These are phyloP conservation scores for Claviceps monticola DNA, from an alignment of 2,329 filamentous ascomycete species.

Conservation along the genomic window DNA sequence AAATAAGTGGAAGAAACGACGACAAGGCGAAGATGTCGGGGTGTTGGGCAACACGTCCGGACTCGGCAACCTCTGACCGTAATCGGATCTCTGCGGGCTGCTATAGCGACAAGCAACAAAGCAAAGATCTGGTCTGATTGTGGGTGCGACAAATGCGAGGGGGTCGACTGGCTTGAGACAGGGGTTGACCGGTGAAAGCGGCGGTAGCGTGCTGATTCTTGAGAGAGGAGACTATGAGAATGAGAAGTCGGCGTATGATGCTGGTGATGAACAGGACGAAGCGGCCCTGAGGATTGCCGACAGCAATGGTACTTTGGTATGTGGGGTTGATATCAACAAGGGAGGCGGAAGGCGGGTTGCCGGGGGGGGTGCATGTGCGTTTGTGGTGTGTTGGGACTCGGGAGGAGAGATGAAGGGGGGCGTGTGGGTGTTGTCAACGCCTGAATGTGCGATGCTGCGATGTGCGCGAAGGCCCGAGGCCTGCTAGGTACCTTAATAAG, in stretches of 20 bases:
- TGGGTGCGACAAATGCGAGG: constrained; percentile 9
- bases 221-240: background rate
- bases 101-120: background rate
- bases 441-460: background rate
- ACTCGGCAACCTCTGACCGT: background rate
- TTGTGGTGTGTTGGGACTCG: background rate
- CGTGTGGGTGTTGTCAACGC: constrained; percentile 15
- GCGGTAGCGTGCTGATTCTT: background rate
- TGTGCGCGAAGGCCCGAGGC: background rate
- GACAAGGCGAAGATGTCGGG: background rate
- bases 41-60: background rate
- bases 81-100: background rate
- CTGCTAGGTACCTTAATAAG: background rate
- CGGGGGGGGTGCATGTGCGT: background rate
- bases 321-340: background rate
- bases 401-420: background rate
- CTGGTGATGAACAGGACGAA: background rate
- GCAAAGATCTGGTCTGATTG: background rate
- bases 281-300: background rate
- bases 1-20: background rate
- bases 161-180: constrained; percentile 7
- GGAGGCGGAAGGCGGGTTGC: background rate
- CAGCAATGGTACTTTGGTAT: background rate
- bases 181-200: constrained; percentile 1
- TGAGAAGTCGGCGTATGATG: background rate